phyloP scores from a whole-genome alignment of 2,329 filamentous ascomycete genomes.

The Penicillium freii region DNA sequence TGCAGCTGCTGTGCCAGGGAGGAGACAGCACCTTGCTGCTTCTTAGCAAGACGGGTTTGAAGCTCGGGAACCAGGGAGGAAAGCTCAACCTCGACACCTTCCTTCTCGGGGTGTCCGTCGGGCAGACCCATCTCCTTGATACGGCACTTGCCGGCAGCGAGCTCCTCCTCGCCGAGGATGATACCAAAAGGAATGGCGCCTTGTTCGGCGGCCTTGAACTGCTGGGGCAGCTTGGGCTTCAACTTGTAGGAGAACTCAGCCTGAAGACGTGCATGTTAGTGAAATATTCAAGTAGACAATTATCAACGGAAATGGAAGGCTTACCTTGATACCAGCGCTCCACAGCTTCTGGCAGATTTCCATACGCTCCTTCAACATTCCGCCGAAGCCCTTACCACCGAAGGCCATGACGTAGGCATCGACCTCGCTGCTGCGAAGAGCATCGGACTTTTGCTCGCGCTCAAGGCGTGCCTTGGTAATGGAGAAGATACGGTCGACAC shows the following conservation, averaged over 20 bases:
- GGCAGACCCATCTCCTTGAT: slow-evolving; percentile 81
- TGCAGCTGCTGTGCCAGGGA: slow-evolving; percentile 27
- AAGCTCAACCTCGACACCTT: slow-evolving; percentile 72
- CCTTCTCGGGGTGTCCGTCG: slow-evolving; percentile 85
- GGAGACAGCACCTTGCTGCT: slow-evolving; percentile 17
- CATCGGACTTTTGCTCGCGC: slow-evolving; percentile 53
- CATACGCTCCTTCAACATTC: slow-evolving; percentile 81
- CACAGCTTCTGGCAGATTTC: slow-evolving; percentile 72
- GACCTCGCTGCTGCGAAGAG: slow-evolving; percentile 67
- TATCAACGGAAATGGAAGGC: slow-evolving; percentile 9
- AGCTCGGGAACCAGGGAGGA: slow-evolving; percentile 27
- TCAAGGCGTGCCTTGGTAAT: slow-evolving; percentile 78
- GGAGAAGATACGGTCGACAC: slow-evolving; percentile 91
- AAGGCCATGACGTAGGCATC: slow-evolving; percentile 96
- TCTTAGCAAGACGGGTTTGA: slow-evolving; percentile 24
- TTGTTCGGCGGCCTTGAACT: slow-evolving; percentile 86
- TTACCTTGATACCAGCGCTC: slow-evolving; percentile 80
- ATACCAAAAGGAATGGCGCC: slow-evolving; percentile 80
- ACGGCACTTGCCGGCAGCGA: slow-evolving; percentile 77
- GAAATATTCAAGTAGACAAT: not conserved
- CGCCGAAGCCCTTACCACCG: slow-evolving; percentile 79
- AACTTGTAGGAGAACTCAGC: slow-evolving; percentile 87
- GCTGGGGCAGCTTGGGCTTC: slow-evolving; percentile 81
- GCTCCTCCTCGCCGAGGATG: slow-evolving; percentile 87
- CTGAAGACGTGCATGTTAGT: slow-evolving; percentile 37